A percentile compares a stretch with the other conserved stretches of the same genome.
phyloP scores from a whole-genome alignment of 2,329 filamentous ascomycete genomes.

The Trichophyton rubrum region DNA sequence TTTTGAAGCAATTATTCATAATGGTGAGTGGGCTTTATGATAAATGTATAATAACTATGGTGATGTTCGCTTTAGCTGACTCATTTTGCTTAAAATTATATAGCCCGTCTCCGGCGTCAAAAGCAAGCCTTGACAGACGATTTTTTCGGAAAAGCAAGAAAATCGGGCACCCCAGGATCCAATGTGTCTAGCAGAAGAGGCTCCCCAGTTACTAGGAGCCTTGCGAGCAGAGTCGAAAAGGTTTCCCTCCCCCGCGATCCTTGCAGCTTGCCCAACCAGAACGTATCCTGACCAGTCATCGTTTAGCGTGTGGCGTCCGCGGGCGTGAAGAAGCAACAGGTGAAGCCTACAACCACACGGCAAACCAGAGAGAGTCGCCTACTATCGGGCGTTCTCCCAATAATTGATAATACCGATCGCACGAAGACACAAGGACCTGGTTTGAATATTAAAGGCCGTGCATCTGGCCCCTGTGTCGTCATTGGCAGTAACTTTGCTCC shows the following conservation, averaged over 20 bases:
- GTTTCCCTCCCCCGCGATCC: conserved; percentile 20
- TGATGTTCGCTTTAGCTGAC: neutral
- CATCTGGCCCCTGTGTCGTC: conserved; percentile 44
- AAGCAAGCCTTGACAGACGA: conserved; percentile 46
- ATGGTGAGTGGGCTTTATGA: conserved; percentile 27
- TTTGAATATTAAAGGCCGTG: conserved; percentile 45
- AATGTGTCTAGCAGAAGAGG: conserved; percentile 23
- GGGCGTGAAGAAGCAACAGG: conserved; percentile 5
- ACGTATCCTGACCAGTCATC: conserved; percentile 1
- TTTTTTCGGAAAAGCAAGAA: conserved; percentile 44
- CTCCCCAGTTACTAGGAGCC: conserved; percentile 34
- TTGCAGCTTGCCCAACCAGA: neutral
- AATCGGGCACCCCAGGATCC: conserved; percentile 36
- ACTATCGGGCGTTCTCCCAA: conserved; percentile 5
- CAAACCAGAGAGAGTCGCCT: conserved; percentile 9
- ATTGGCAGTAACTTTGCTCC: conserved; percentile 52
- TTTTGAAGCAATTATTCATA: conserved; percentile 42
- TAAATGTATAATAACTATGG: conserved; percentile 7
- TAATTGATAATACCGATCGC: neutral
- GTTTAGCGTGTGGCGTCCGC: conserved; percentile 7
- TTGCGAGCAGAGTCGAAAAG: conserved; percentile 51
- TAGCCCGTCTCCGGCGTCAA: conserved; percentile 43
- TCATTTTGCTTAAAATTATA: neutral
- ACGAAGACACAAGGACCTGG: conserved; percentile 15
- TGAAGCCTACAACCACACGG: neutral